Conservation (phyloP, 2,329 filamentous ascomycete genomes). For the Colletotrichum sp. region DNA sequence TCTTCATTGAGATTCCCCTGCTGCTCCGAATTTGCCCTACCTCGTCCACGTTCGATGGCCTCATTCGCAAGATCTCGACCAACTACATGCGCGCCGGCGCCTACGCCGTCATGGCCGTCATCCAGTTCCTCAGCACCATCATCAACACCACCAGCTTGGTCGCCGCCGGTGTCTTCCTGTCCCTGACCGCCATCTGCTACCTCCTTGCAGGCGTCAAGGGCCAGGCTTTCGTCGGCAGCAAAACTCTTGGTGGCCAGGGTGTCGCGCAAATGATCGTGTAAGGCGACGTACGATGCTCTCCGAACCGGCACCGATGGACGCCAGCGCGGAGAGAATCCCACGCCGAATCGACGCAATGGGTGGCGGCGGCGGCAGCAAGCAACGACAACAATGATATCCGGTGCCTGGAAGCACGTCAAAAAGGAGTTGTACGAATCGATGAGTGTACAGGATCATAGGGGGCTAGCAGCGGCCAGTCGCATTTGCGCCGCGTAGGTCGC, state of each 20-base stretch:
- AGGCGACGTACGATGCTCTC: constrained; percentile 21
- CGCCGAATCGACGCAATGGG: background rate
- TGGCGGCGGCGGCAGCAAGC: background rate
- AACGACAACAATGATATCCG: constrained; percentile 18
- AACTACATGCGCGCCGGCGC: constrained; percentile 96
- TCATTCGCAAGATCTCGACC: constrained; percentile 90
- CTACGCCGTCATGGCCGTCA: constrained; percentile 78
- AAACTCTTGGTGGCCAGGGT: constrained; percentile 92
- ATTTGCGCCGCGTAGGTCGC: background rate
- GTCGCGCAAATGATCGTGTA: constrained; percentile 98
- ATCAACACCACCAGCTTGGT: constrained; percentile 73
- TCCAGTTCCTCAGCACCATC: constrained; percentile 86
- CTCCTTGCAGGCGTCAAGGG: constrained; percentile 78
- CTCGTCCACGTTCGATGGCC: constrained; percentile 83
- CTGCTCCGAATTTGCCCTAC: constrained; percentile 98
- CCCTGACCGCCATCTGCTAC: constrained; percentile 82
- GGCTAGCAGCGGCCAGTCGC: background rate
- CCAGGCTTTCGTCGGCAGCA: constrained; percentile 88
- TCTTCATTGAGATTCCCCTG: constrained; percentile 90
- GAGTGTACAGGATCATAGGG: constrained; percentile 10
- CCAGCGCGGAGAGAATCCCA: background rate
- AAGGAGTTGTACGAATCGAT: background rate
- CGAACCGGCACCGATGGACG: background rate
- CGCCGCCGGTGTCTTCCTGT: constrained; percentile 82
- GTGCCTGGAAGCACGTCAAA: constrained; percentile 15